A percentile compares a stretch with the other conserved stretches of the same genome.
These are phyloP conservation scores for Diplodia sapinea DNA, from an alignment of 2,329 filamentous ascomycete genomes.

Conservation along the genomic window DNA sequence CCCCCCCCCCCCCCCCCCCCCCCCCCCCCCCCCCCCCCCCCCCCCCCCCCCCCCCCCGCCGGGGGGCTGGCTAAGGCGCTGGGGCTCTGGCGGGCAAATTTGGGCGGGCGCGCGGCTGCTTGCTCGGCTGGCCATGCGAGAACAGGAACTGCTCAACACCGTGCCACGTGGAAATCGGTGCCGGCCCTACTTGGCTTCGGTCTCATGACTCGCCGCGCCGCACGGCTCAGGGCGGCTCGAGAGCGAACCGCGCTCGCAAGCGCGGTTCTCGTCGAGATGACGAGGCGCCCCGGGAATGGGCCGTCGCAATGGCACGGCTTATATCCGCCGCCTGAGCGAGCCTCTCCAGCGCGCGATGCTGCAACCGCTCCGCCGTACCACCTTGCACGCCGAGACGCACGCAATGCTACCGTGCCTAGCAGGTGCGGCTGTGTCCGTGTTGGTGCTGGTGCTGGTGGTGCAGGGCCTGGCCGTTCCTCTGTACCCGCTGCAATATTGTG, in stretches of 20 bases:
- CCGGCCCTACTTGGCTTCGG: constrained; percentile 17
- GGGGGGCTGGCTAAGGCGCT: not conserved
- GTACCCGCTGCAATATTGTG: constrained; percentile 5
- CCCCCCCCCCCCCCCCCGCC: no score
- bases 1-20: no score
- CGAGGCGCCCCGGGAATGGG: constrained; percentile 23
- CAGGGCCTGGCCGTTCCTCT: not conserved
- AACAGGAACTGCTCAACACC: constrained; percentile 7
- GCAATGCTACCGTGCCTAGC: constrained; percentile 20
- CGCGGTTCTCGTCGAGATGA: constrained; percentile 9
- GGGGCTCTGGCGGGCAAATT: constrained; percentile 9
- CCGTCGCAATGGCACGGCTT: constrained; percentile 7
- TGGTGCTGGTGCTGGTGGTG: not conserved
- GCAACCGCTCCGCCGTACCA: constrained; percentile 17
- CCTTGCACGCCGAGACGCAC: constrained; percentile 19
- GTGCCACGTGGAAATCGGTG: constrained; percentile 11
- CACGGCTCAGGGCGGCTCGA: constrained; percentile 25
- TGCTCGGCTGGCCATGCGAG: not conserved
- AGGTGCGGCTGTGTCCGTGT: not conserved
- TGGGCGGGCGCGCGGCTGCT: not conserved
- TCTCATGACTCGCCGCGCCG: constrained; percentile 18
- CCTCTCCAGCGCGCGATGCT: constrained; percentile 3
- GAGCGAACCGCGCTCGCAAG: constrained; percentile 20
- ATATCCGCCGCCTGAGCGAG: constrained; percentile 13
- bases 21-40: no score